A percentile compares a stretch with the other conserved stretches of the same genome.
These are phyloP conservation scores for Linaria vulgaris DNA, from an alignment of 257 asterid genomes.

Conservation along the genomic window DNA sequence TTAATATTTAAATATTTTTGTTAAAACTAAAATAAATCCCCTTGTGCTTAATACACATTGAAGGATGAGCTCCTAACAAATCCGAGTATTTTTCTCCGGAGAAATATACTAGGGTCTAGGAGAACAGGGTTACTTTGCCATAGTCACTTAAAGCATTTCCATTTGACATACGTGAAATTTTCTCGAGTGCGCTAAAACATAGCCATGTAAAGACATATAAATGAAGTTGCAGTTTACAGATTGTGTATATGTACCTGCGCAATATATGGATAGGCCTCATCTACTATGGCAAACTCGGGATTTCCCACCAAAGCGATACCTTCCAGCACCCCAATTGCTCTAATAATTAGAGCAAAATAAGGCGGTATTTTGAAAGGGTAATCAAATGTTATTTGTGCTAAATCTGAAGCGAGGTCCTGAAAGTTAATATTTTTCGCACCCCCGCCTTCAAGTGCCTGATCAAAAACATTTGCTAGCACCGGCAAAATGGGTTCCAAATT, in stretches of 20 bases:
- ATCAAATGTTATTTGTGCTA: conserved; percentile 98
- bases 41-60: too few relatives aligned
- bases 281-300: conserved; percentile 97
- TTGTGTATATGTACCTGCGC: conserved; percentile 70
- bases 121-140: too few relatives aligned
- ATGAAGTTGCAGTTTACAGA: neutral
- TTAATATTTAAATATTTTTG: too few relatives aligned
- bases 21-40: too few relatives aligned
- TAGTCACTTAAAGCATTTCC: too few relatives aligned
- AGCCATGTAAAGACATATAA: conserved; percentile 5
- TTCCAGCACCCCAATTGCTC: conserved; percentile 99
- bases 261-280: conserved; percentile 98
- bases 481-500: conserved; percentile 94
- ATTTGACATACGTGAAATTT: too few relatives aligned
- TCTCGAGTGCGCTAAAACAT: too few relatives aligned
- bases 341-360: conserved; percentile 91
- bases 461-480: conserved; percentile 96
- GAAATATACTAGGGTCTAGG: too few relatives aligned
- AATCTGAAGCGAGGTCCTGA: conserved; percentile 96
- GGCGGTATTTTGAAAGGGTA: conserved; percentile 98
- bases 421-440: conserved; percentile 95
- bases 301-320: conserved; percentile 98
- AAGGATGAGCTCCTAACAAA: too few relatives aligned
- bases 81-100: too few relatives aligned
- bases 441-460: conserved; percentile 99